These are phyloP conservation scores for Fomitiporia mediterranea DNA, from an alignment of 1,284 basidiomycete species.

Conservation along the genomic window DNA sequence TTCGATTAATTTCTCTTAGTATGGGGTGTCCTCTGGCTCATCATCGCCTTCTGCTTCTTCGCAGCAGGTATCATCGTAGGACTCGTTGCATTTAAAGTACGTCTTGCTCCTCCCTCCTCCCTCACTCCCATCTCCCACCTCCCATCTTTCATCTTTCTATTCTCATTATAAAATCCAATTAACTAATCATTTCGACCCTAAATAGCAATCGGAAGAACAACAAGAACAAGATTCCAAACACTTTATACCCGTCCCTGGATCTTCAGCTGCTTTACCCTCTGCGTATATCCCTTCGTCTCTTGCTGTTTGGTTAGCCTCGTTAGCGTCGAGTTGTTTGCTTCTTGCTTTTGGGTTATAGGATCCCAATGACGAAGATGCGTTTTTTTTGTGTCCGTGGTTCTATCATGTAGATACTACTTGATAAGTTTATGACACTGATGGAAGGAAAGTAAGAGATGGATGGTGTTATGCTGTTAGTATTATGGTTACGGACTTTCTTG, in stretches of 20 bases:
- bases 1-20: slow-evolving; percentile 44
- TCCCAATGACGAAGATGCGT: not conserved
- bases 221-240: slow-evolving; percentile 15
- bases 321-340: not conserved
- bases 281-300: not conserved
- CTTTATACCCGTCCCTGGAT: slow-evolving; percentile 18
- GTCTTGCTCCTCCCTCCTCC: slow-evolving; percentile 14
- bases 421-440: too few species aligned
- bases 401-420: not conserved
- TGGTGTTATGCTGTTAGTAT: too few species aligned
- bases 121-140: slow-evolving; percentile 3
- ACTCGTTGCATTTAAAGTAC: slow-evolving; percentile 80
- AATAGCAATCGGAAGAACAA: slow-evolving; percentile 15
- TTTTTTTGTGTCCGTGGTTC: not conserved
- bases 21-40: slow-evolving; percentile 89
- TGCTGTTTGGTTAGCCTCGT: slow-evolving; percentile 10
- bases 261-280: slow-evolving; percentile 3
- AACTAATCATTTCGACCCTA: not conserved
- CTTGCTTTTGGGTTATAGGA: slow-evolving; percentile 10
- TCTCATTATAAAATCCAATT: too few species aligned
- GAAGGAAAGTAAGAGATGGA: too few species aligned
- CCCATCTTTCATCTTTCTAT: too few species aligned
- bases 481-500: too few species aligned
- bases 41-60: slow-evolving; percentile 81
- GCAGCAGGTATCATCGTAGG: slow-evolving; percentile 79